Base-by-base conservation (phyloP, 1,139 yeast species). In the Zygosaccharomyces sapae region DNA sequence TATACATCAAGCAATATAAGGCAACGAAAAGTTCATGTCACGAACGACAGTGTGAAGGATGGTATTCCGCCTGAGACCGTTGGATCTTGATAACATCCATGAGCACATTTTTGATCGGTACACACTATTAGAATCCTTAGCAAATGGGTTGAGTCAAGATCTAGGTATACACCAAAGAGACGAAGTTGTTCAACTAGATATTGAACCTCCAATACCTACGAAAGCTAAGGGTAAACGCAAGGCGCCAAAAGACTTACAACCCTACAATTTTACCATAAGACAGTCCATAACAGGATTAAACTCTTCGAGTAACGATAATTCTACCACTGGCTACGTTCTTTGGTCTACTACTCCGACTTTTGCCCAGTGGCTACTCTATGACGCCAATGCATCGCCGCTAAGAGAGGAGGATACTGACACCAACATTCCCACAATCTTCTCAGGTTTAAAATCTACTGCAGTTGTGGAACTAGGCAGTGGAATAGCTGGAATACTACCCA, bases 241-340 rank as follows among this genome's bases (percentile, higher is more conserved):
- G 22, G 27, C 24, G 18, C 37, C 27, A 9, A 33, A 10, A 37
- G 30, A 5, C 41, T 39, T n/a, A 27, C 45, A 45, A 16, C 49
- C 45, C 10, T 59, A 53, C 41, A 46, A 51, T 16, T 47, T 63
- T 10, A 47, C 38, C 4, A 27, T 65, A 6, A 52, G 55, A 29
- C 68, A 65, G 47, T 57, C 61, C 1, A 36, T 65, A 10, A 51
- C 66, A 0, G 55, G 62, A 20, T 47, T 65, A 10, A 53, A 53
- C 38, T 65, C 69, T 1, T 54, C 56, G 2, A 61, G 56, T 37
- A 65, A 65, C 43, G 55, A 55, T 19, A 65, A 65, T 43, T 65
- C 69, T 8, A 65, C 69, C 2, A 65, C 69, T 2, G 69, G 69
- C 3, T 65, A 58, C 45, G 68, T 65, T 4, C 49, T 65, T 9